Evolutionary conservation across 345 rosid genomes (phyloP).

Genomic region (Eucalyptus caleyi): DNA sequence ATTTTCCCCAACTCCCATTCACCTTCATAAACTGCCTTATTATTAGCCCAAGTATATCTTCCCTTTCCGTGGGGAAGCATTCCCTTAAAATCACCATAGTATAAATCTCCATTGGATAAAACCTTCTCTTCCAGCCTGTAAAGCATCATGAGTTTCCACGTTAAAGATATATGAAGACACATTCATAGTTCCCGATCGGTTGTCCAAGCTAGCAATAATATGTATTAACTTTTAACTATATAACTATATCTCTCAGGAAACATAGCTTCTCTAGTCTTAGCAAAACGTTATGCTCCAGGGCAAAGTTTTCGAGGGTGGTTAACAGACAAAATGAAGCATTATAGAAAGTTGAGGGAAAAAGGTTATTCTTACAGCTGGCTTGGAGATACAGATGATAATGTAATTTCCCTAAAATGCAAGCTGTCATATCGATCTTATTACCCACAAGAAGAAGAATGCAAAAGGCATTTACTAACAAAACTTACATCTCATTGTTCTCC

Average conservation of each 20-base stretch:
- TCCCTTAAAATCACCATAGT: slow-evolving; percentile 52
- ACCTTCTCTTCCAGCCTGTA: slow-evolving; percentile 27
- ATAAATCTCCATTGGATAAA: slow-evolving; percentile 62
- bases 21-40: slow-evolving; percentile 67
- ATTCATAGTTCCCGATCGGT: neutral
- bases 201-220: neutral
- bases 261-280: neutral
- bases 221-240: neutral
- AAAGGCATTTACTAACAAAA: neutral
- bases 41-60: slow-evolving; percentile 49
- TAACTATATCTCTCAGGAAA: neutral
- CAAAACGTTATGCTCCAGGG: neutral
- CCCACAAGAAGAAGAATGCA: neutral
- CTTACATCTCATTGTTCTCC: neutral
- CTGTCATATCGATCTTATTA: neutral
- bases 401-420: neutral
- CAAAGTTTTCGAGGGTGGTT: neutral
- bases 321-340: neutral
- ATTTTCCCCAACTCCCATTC: slow-evolving; percentile 85
- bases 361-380: neutral
- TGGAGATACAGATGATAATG: neutral
- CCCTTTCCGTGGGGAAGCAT: slow-evolving; percentile 69
- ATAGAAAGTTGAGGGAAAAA: neutral
- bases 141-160: neutral
- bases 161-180: neutral